Base-by-base conservation (phyloP, 495 filamentous ascomycete genomes). In the Lasiosphaeria ovina region DNA sequence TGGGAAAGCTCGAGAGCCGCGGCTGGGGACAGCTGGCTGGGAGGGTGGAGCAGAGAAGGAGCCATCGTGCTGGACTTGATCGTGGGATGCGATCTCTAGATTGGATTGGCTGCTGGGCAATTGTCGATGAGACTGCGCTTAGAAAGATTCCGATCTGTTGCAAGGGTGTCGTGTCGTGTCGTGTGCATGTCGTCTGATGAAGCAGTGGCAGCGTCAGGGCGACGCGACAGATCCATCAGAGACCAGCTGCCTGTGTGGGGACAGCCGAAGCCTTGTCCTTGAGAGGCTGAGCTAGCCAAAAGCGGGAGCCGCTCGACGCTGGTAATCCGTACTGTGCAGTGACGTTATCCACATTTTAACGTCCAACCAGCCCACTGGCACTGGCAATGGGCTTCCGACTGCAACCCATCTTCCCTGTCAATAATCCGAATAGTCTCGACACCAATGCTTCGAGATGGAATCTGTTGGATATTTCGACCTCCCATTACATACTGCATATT, bases 1-100 rank as follows among this genome's bases (percentile, higher is more conserved):
- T 93, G 90, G 10, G 94, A 89, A 44, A 91, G 79, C 58, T 79
- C 79, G 54, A 96, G 77, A 36, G 91, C 87, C 12, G 66, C 71
- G 16, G 69, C 68, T 6, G 79, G 81, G 9, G 78, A 67, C 38
- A 83, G 74, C 62, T 82, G 77, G 54, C 70, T 69, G 6, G 79
- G 79, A 7, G 80, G 75, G 48, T 78, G 76, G 49, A 82, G 71
- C 10, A 83, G 68, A 24, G 81, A 80, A 17, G 77, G 79, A 16
- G 73, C 76, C 81, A 83, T 83, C 38, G 7, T 38, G 5, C 12
- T n/a, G 5, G 44, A 42, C 16, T 47, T n/a, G 11, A 57, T 48
- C 55, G 55, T 45, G 35, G 1, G 14, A 12, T 6, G 34, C 2
- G 52, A 14, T 47, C 5, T 8, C 44, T 47, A 4, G 35, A 16